Percentiles rank a stretch among this genome's conserved stretches.
These are phyloP conservation scores for Knufia fluminis DNA, from an alignment of 2,329 filamentous ascomycete species.

Conservation along the genomic window DNA sequence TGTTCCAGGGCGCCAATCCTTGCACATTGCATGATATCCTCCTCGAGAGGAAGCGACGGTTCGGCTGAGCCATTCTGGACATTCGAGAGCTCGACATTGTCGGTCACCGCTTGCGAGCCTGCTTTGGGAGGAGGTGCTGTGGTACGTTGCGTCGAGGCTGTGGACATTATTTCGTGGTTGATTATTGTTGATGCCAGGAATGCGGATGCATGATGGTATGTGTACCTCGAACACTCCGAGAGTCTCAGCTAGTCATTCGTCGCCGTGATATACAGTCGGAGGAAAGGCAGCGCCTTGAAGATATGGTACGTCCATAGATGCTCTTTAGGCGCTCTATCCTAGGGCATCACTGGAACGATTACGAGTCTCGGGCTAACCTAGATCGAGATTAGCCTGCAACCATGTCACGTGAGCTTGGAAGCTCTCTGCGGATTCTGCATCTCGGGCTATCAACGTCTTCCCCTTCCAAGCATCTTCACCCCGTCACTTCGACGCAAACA, in stretches of 20 bases:
- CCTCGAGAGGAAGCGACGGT: slow-evolving; percentile 44
- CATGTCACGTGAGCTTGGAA: neutral
- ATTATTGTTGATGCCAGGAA: neutral
- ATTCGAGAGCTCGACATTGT: slow-evolving; percentile 21
- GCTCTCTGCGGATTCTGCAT: no score
- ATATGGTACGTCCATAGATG: no score
- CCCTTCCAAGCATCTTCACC: neutral
- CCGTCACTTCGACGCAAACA: neutral
- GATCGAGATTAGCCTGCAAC: neutral
- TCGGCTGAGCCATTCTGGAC: slow-evolving; percentile 21
- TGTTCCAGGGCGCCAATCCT: slow-evolving; percentile 74
- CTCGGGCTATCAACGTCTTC: no score
- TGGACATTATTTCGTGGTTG: neutral
- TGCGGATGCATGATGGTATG: slow-evolving; percentile 5
- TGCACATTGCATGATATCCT: slow-evolving; percentile 94
- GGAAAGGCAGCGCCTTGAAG: no score
- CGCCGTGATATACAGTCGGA: neutral
- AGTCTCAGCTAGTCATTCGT: neutral
- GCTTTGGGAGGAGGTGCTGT: slow-evolving; percentile 15
- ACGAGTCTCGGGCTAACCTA: no score
- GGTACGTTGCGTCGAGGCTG: neutral
- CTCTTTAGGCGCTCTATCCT: no score
- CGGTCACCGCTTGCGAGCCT: slow-evolving; percentile 15
- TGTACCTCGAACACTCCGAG: neutral
- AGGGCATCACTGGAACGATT: no score